These are phyloP conservation scores for Emydomyces testavorans DNA, from an alignment of 2,329 filamentous ascomycete species.

Conservation along the genomic window DNA sequence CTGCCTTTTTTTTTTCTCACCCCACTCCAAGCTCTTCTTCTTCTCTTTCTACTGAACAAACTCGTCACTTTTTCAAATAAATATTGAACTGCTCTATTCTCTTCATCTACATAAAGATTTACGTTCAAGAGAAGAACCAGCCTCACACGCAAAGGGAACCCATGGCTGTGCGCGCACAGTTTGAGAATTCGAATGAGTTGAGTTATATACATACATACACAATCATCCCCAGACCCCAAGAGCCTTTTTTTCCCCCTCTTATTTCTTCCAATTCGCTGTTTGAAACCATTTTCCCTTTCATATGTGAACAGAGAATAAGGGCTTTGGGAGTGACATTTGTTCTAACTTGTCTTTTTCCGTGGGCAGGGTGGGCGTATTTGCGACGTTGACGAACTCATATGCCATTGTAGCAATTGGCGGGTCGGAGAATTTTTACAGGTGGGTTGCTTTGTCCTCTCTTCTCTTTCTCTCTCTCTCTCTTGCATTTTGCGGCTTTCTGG, in stretches of 20 bases:
- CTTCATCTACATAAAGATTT: no score
- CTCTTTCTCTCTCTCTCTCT: not conserved
- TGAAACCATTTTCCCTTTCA: no score
- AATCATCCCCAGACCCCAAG: not conserved
- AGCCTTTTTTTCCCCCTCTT: not conserved
- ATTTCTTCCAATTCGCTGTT: not conserved
- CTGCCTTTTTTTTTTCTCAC: not conserved
- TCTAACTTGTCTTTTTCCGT: no score
- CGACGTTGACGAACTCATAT: conserved; percentile 94
- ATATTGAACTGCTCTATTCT: no score
- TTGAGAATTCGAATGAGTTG: conserved; percentile 42
- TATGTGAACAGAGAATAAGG: no score
- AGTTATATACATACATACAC: no score
- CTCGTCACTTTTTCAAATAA: no score
- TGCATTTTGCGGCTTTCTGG: not conserved
- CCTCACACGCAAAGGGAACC: conserved; percentile 9
- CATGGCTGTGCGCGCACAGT: conserved; percentile 41
- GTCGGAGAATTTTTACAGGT: conserved; percentile 98
- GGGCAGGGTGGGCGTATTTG: conserved; percentile 89
- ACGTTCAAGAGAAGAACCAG: not conserved
- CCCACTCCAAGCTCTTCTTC: not conserved
- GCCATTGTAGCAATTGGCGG: conserved; percentile 87
- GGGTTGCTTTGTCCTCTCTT: conserved; percentile 19
- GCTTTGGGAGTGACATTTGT: no score
- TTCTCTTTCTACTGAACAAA: no score